phyloP scores from a whole-genome alignment of 1,284 basidiomycete genomes.

The Cerrena zonata region DNA sequence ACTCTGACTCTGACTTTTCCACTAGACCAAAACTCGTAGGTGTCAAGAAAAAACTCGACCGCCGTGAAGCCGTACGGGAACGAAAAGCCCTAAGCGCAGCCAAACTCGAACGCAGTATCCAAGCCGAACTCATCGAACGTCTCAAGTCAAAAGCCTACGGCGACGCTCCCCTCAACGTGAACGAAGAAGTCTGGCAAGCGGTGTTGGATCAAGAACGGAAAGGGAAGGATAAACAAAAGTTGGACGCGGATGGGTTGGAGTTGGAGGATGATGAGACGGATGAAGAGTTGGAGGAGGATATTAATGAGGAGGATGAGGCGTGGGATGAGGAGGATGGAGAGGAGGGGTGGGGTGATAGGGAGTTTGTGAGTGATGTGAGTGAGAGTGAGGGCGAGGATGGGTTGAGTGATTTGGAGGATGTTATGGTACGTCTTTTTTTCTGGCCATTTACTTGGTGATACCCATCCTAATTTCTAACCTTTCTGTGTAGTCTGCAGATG shows the following conservation, averaged over 20 bases:
- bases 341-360: conserved; percentile 66
- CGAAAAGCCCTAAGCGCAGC: conserved; percentile 93
- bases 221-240: conserved; percentile 37
- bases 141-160: conserved; percentile 96
- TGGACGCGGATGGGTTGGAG: conserved; percentile 38
- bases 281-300: conserved; percentile 46
- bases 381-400: conserved; percentile 59
- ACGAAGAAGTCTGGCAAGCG: conserved; percentile 92
- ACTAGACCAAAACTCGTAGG: conserved; percentile 85
- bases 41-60: conserved; percentile 95
- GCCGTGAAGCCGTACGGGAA: conserved; percentile 90
- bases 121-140: conserved; percentile 92
- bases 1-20: conserved; percentile 1
- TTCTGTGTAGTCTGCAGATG: conserved; percentile 26
- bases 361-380: conserved; percentile 84
- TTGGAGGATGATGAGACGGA: conserved; percentile 42
- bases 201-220: conserved; percentile 76
- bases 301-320: conserved; percentile 49
- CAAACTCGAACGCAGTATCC: conserved; percentile 89
- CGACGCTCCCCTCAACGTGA: conserved; percentile 95
- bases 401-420: conserved; percentile 72
- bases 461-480: conserved; percentile 3
- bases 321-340: conserved; percentile 48
- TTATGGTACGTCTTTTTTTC: conserved; percentile 36
- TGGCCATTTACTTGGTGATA: conserved; percentile 18